phyloP scores from a whole-genome alignment of 257 asterid species.

The Fraxinus quadrangulata region DNA sequence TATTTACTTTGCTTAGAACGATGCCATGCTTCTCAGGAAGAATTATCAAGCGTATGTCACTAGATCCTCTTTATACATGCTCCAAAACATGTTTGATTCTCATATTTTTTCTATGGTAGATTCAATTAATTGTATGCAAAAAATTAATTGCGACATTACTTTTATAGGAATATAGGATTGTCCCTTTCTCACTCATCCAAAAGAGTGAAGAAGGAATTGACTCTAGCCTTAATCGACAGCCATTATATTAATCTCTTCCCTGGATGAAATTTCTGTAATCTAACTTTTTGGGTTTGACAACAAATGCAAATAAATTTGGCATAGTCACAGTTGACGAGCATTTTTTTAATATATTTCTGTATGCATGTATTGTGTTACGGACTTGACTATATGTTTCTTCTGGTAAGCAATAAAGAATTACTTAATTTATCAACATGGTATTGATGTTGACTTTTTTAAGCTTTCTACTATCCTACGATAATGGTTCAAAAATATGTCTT shows the following conservation, averaged over 20 bases:
- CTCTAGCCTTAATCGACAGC: neutral
- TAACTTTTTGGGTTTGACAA: neutral
- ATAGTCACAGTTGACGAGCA: neutral
- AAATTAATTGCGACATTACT: neutral
- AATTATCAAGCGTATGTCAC: conserved; percentile 62
- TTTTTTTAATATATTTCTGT: neutral
- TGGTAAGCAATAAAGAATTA: neutral
- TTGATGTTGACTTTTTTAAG: neutral
- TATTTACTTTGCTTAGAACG: conserved; percentile 84
- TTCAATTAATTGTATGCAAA: neutral
- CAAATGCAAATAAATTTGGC: neutral
- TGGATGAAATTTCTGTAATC: neutral
- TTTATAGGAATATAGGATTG: neutral
- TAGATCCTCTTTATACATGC: conserved; percentile 12
- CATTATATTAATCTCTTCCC: conserved; percentile 9
- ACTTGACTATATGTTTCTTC: neutral
- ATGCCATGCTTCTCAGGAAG: conserved; percentile 72
- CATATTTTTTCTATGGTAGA: neutral
- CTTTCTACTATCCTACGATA: neutral
- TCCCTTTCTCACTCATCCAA: neutral
- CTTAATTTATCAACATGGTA: neutral
- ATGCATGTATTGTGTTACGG: neutral
- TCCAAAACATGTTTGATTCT: conserved; percentile 16
- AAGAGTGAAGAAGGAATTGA: neutral
- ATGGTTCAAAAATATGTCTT: neutral